Evolutionary conservation across 2,329 filamentous ascomycete species (phyloP), one percentile per base, ranked within the genome.

Genomic region (Dactylellina parvicollis): DNA sequence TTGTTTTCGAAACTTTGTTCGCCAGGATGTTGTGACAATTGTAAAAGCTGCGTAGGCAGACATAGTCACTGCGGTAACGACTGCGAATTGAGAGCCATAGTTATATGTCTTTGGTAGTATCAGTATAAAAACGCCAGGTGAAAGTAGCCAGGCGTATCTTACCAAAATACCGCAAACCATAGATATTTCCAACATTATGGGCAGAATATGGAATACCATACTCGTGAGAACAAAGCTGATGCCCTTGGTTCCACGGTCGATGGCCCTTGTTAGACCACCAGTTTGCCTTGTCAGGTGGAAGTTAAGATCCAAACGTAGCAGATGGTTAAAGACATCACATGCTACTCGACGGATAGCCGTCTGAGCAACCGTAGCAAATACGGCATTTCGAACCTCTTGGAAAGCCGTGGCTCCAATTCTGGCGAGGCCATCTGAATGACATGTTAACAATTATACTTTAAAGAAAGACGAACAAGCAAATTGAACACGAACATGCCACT

Each of bases 141-240:
- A 28, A 52, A 40, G 32, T n/a, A 59, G 26, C 26, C 0, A 26
- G 22, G 44, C 60, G 14, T 5, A 1, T 26, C 66, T 81, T 82
- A 87, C 85, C 80, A 99, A 82, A 73, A 99, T 98, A 72, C 93
- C 92, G 80, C 95, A 99, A 0, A 99, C 95, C 85, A 99, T 89
- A 70, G 89, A 88, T 75, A 99, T 99, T 80, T 99, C 95, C 30
- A 99, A 82, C 0, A 92, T 91, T 0, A 94, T 99, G 0, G 95
- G 95, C 14, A 98, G 86, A 66, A 99, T 90, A 80, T 99, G 95
- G 78, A 99, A 98, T 28, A 99, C 92, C 94, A 99, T 99, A 77
- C 93, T 97, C 0, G 92, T 96, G 75, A 99, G 84, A 76, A 99
- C 81, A 81, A 98, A 99, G 84, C 92, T 97, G 80, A 99, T 99